These are phyloP conservation scores for Sugiyamaella novakii DNA, from an alignment of 1,139 yeast species.

Conservation along the genomic window DNA sequence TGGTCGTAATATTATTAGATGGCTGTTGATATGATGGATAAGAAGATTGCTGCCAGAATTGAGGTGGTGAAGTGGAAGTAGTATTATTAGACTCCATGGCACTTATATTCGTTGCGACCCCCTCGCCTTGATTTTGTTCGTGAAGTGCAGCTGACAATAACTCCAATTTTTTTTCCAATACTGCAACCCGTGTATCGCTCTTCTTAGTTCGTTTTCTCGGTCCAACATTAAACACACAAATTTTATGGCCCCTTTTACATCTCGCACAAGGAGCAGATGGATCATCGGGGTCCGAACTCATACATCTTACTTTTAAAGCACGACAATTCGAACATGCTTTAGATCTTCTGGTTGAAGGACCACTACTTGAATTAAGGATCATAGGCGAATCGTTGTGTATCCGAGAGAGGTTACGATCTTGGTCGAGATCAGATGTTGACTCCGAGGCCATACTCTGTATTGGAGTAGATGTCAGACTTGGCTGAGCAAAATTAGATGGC, in stretches of 20 bases:
- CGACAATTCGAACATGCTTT: conserved; percentile 84
- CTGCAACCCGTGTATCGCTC: conserved; percentile 42
- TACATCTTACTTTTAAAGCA: conserved; percentile 76
- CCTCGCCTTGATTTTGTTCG: conserved; percentile 23
- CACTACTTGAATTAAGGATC: no score
- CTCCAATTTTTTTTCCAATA: conserved; percentile 42
- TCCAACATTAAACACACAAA: conserved; percentile 68
- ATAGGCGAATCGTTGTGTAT: no score
- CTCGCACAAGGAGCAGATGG: conserved; percentile 72
- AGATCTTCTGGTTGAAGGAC: conserved; percentile 42
- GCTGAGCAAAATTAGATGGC: not conserved
- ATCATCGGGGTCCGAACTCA: conserved; percentile 63
- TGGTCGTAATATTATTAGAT: not conserved
- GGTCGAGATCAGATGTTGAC: no score
- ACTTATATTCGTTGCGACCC: conserved; percentile 7
- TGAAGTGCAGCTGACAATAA: conserved; percentile 31
- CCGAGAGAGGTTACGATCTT: no score
- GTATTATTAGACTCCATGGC: not conserved
- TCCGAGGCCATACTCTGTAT: no score
- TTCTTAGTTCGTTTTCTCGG: conserved; percentile 56
- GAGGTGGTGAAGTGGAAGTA: not conserved
- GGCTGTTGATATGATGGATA: conserved; percentile 3
- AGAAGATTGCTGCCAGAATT: conserved; percentile 1
- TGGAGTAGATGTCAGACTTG: not conserved
- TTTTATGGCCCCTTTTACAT: conserved; percentile 63